A percentile compares a stretch with the other conserved stretches of the same genome.
Conservation (phyloP, 148 eudicot genomes). For the Bassia scoparia region DNA sequence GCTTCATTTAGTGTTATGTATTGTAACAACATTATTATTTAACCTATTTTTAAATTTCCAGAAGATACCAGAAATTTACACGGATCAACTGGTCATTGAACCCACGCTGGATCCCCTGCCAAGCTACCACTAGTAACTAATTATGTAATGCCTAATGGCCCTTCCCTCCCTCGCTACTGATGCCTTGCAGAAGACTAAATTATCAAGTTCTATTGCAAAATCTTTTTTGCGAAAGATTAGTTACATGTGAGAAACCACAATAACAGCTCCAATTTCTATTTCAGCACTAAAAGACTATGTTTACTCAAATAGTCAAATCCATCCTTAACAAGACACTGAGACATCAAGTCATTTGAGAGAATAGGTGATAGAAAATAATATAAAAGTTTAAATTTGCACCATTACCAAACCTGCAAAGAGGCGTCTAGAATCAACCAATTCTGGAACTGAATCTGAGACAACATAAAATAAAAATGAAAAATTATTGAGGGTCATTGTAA, state of each 20-base stretch:
- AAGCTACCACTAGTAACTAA: too few species aligned
- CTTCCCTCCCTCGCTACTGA: too few species aligned
- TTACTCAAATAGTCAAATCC: background rate
- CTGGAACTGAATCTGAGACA: constrained; percentile 79
- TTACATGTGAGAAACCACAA: background rate
- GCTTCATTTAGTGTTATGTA: too few species aligned
- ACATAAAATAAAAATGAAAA: background rate
- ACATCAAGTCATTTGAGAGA: constrained; percentile 1
- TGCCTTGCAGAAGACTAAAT: constrained; percentile 7
- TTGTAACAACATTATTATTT: too few species aligned
- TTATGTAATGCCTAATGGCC: too few species aligned
- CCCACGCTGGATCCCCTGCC: too few species aligned
- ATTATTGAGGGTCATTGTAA: background rate
- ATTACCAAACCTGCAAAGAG: constrained; percentile 99
- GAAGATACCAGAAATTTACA: too few species aligned
- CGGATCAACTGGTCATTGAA: too few species aligned
- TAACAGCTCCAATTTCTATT: too few species aligned
- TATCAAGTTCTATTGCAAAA: background rate
- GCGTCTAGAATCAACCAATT: constrained; percentile 78
- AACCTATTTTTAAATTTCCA: too few species aligned
- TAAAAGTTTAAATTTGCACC: background rate
- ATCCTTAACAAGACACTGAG: background rate
- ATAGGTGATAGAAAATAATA: background rate
- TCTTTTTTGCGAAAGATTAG: background rate
- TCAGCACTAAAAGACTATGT: background rate